Percentiles rank a stretch among this genome's conserved stretches.
Evolutionary conservation across 805 yeast genomes (phyloP).

Genomic region (Starmerella sp.): DNA sequence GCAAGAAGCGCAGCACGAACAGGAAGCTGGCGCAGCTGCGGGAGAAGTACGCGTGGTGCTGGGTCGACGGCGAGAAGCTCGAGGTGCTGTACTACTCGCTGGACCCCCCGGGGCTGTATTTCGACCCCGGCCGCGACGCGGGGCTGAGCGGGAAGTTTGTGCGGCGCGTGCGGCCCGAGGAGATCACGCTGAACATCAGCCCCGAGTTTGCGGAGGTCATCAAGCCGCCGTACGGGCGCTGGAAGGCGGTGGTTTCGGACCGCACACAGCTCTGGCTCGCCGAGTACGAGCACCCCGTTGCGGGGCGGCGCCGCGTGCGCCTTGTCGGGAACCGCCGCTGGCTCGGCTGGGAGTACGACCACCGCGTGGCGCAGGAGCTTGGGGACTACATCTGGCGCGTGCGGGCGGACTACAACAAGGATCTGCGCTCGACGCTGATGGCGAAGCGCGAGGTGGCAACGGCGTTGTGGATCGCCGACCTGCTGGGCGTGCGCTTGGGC

Average conservation of each 20-base stretch:
- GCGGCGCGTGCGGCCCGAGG: conserved; percentile 79
- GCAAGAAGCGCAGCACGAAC: conserved; percentile 48
- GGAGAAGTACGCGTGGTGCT: conserved; percentile 70
- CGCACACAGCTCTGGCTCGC: conserved; percentile 92
- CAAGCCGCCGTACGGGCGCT: conserved; percentile 50
- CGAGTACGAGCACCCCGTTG: conserved; percentile 47
- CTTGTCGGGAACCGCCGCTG: conserved; percentile 34
- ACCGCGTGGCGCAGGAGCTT: conserved; percentile 84
- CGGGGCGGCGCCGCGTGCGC: conserved; percentile 32
- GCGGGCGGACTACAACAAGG: conserved; percentile 59
- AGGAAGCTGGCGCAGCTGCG: conserved; percentile 37
- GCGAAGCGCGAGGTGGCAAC: conserved; percentile 84
- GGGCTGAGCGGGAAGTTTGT: conserved; percentile 90
- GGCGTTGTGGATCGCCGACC: conserved; percentile 85
- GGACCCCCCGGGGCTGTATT: conserved; percentile 91
- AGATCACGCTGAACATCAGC: conserved; percentile 71
- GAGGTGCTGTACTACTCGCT: conserved; percentile 88
- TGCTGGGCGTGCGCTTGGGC: conserved; percentile 92
- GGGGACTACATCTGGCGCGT: conserved; percentile 60
- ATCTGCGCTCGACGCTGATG: conserved; percentile 67
- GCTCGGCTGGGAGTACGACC: conserved; percentile 36
- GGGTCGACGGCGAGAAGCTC: conserved; percentile 76
- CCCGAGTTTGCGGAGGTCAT: conserved; percentile 57
- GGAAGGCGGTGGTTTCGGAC: conserved; percentile 88
- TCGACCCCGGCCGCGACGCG: conserved; percentile 75